Evolutionary conservation across 148 eudicot genomes (phyloP).

Genomic region (Selenicereus undatus): DNA sequence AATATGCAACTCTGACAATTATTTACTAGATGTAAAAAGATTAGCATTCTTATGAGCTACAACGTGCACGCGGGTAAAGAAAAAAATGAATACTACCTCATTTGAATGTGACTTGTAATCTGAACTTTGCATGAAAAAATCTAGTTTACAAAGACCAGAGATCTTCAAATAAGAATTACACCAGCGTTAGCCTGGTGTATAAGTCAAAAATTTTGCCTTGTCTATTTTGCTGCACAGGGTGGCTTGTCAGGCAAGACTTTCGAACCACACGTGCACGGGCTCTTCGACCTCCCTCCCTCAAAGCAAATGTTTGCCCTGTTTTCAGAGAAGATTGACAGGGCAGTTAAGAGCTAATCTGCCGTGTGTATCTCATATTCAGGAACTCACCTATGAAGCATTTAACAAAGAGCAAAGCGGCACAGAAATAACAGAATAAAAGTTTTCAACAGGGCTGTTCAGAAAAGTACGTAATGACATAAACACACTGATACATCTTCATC

Average conservation of each 20-base stretch:
- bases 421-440: neutral
- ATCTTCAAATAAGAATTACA: conserved; percentile 15
- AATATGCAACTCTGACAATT: too few relatives aligned
- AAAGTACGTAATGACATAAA: too few relatives aligned
- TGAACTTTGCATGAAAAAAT: conserved; percentile 15
- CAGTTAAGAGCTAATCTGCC: neutral
- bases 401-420: neutral
- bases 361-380: neutral
- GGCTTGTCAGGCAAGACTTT: conserved; percentile 43
- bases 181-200: conserved; percentile 13
- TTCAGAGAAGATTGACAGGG: neutral
- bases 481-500: too few relatives aligned
- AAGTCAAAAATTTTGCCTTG: neutral
- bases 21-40: too few relatives aligned
- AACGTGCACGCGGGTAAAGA: conserved; percentile 10
- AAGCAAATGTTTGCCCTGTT: conserved; percentile 93
- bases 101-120: conserved; percentile 18
- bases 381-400: neutral
- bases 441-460: too few relatives aligned
- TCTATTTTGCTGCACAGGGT: conserved; percentile 9
- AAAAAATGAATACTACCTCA: conserved; percentile 1
- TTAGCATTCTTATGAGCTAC: neutral
- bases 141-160: conserved; percentile 15
- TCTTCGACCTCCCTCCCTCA: conserved; percentile 87
- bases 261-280: conserved; percentile 89